Evolutionary conservation across 2,329 filamentous ascomycete genomes (phyloP).

Genomic region (Penicillium sp.): DNA sequence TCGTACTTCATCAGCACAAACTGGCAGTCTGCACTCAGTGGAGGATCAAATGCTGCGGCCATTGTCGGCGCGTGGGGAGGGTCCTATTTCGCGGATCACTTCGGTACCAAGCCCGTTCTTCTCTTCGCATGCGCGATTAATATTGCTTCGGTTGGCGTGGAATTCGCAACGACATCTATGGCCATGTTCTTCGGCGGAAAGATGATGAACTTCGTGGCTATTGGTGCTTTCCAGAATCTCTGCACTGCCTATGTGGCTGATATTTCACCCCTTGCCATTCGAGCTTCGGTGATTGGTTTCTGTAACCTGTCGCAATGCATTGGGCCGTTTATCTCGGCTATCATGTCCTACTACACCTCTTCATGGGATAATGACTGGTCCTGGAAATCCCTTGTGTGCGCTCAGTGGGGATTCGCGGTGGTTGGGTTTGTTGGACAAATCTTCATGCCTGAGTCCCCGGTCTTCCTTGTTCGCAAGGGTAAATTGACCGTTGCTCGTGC

Average conservation of each 20-base stretch:
- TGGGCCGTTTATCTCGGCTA: slow-evolving; percentile 3
- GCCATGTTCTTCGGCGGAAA: slow-evolving; percentile 5
- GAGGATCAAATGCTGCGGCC: not conserved
- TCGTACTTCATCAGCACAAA: not conserved
- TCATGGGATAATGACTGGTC: not conserved
- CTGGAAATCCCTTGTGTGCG: slow-evolving; percentile 1
- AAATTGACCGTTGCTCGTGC: too few relatives aligned
- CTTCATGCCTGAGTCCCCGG: slow-evolving; percentile 6
- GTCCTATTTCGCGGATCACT: slow-evolving; percentile 1
- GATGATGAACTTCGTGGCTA: slow-evolving; percentile 3
- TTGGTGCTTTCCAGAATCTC: slow-evolving; percentile 1
- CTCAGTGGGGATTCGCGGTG: slow-evolving; percentile 3
- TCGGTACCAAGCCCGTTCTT: not conserved
- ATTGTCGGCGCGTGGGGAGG: not conserved
- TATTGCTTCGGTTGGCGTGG: slow-evolving; percentile 1
- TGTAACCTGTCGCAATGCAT: slow-evolving; percentile 5
- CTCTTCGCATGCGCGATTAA: not conserved
- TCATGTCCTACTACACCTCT: slow-evolving; percentile 6
- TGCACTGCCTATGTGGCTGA: slow-evolving; percentile 4
- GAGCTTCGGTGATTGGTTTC: slow-evolving; percentile 1
- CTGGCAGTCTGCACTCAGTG: not conserved
- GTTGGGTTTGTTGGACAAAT: slow-evolving; percentile 1
- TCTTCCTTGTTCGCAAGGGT: not conserved
- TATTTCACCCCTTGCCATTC: slow-evolving; percentile 2
- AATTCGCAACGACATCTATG: not conserved